A percentile compares a stretch with the other conserved stretches of the same genome.
phyloP scores from a whole-genome alignment of 2,329 filamentous ascomycete species.

The Penicillium verrucosum region DNA sequence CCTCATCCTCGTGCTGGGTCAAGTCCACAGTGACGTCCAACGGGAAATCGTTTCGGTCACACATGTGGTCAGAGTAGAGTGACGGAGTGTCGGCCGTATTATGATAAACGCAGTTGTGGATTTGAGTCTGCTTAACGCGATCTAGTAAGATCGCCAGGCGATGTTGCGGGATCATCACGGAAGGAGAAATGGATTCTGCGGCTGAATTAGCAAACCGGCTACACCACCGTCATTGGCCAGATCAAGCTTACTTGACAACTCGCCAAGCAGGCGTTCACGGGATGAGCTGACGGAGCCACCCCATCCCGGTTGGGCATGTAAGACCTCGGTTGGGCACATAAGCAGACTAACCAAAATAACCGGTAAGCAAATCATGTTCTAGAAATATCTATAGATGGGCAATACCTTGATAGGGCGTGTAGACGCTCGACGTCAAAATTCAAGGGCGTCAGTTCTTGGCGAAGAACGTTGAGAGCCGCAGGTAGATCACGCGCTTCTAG shows the following conservation, averaged over 20 bases:
- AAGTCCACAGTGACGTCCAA: slow-evolving; percentile 68
- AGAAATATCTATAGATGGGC: slow-evolving; percentile 2
- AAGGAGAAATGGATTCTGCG: slow-evolving; percentile 83
- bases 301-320: slow-evolving; percentile 76
- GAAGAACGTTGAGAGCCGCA: slow-evolving; percentile 75
- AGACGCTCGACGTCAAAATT: slow-evolving; percentile 73
- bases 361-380: neutral
- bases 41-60: slow-evolving; percentile 77
- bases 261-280: slow-evolving; percentile 69
- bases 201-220: slow-evolving; percentile 24
- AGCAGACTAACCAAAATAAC: slow-evolving; percentile 59
- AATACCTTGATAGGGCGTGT: slow-evolving; percentile 72
- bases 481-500: slow-evolving; percentile 72
- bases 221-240: neutral
- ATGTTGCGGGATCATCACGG: slow-evolving; percentile 93
- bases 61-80: slow-evolving; percentile 83
- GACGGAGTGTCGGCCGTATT: slow-evolving; percentile 76
- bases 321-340: slow-evolving; percentile 80
- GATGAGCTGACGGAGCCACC: slow-evolving; percentile 76
- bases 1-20: slow-evolving; percentile 71
- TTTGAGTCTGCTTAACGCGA: slow-evolving; percentile 79
- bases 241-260: slow-evolving; percentile 69
- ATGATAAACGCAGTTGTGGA: slow-evolving; percentile 82
- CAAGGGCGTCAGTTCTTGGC: slow-evolving; percentile 81
- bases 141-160: slow-evolving; percentile 76